Evolutionary conservation across 306 rosid species (phyloP), one percentile per base, ranked within the genome.

Genomic region (Sesbania bispinosa): DNA sequence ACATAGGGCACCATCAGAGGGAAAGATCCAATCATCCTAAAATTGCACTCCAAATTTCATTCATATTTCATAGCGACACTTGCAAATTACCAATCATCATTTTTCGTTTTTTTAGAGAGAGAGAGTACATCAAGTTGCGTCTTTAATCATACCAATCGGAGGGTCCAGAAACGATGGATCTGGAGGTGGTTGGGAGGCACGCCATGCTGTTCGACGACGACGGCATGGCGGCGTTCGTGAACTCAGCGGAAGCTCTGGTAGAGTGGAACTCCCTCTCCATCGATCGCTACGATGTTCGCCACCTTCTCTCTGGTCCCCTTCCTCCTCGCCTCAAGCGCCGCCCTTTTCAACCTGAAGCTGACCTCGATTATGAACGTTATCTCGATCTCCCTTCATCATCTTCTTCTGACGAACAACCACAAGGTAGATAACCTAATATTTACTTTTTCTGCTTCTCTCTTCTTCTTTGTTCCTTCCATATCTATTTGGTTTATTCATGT

Each of bases 211-310:
- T 92, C 83, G 93, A 92, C 80, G 97, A 89, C 76, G 96, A 89
- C 82, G 81, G 77, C 64, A 84, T 66, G 78, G 93, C 96, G 50
- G 88, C 89, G 58, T 92, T 92, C 67, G 85, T 87, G 0, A 87
- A 92, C 81, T 84, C 97, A 21, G 48, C 67, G 66, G 83, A 87
- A 57, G 96, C 97, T 24, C 90, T 92, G 5, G 93, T 92, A 7
- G 93, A 92, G 10, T 92, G 93, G 96, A 87, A 92, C 71, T 84
- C 93, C n/a, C 97, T 92, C 46, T 83, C 76, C 38, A 92, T 92
- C 59, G 97, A 92, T 19, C 97, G 97, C 20, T 89, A 87, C 87
- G 97, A 92, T 43, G 97, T 92, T 14, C 96, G 97, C 30, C 97
- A 92, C 75, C 92, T 92, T 69, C 96, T 89, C 61, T 5, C 93